Conservation (phyloP, 495 filamentous ascomycete genomes). For the Podospora bellae-mahoneyi region DNA sequence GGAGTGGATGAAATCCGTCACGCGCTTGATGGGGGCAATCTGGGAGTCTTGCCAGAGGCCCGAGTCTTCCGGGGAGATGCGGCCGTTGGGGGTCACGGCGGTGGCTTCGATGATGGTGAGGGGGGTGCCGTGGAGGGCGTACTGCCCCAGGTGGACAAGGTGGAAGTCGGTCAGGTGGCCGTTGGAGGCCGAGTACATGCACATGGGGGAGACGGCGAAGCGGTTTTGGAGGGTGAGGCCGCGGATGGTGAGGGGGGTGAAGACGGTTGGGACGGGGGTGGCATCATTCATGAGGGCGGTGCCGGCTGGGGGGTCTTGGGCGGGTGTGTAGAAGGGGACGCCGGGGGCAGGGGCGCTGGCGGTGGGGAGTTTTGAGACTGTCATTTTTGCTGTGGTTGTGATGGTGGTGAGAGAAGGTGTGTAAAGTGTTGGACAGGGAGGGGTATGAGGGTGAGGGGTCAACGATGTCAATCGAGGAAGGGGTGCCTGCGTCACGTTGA, state of each 20-base stretch:
- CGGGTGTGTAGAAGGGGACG: slow-evolving; percentile 58
- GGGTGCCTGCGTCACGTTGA: not conserved
- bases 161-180: slow-evolving; percentile 72
- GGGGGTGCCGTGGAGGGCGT: slow-evolving; percentile 60
- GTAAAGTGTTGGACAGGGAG: not conserved
- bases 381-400: slow-evolving; percentile 14
- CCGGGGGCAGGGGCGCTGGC: slow-evolving; percentile 24
- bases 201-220: slow-evolving; percentile 60
- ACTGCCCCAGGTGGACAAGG: slow-evolving; percentile 59
- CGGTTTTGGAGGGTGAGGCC: slow-evolving; percentile 70
- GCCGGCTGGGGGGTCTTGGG: slow-evolving; percentile 52
- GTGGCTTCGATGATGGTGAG: slow-evolving; percentile 69
- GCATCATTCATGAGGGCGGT: slow-evolving; percentile 44
- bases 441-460: not conserved
- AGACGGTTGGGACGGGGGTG: slow-evolving; percentile 55
- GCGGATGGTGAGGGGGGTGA: slow-evolving; percentile 63
- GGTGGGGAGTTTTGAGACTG: slow-evolving; percentile 15
- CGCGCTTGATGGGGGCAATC: slow-evolving; percentile 58
- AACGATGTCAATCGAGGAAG: not conserved
- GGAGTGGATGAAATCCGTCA: slow-evolving; percentile 58
- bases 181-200: slow-evolving; percentile 65
- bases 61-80: slow-evolving; percentile 66
- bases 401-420: not conserved
- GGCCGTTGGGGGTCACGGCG: slow-evolving; percentile 61
- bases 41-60: slow-evolving; percentile 71